Percentiles rank a stretch among this genome's conserved stretches.
These are phyloP conservation scores for Rhizopus sp. DNA, from an alignment of 371 early-diverging fungal species.

Conservation along the genomic window DNA sequence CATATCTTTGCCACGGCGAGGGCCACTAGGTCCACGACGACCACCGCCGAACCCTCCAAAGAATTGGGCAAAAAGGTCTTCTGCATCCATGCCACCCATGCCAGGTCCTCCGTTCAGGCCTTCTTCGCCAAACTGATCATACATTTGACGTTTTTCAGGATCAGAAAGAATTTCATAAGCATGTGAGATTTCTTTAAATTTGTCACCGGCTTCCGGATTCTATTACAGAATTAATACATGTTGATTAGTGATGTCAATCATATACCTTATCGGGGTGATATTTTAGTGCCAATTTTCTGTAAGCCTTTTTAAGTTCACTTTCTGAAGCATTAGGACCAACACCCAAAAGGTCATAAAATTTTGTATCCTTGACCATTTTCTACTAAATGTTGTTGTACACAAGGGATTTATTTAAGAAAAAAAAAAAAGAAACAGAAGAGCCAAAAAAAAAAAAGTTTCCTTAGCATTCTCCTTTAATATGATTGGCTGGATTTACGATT, in stretches of 20 bases:
- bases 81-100: slow-evolving; percentile 66
- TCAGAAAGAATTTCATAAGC: slow-evolving; percentile 96
- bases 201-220: slow-evolving; percentile 81
- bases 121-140: slow-evolving; percentile 86
- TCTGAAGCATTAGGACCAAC: slow-evolving; percentile 84
- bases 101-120: slow-evolving; percentile 72
- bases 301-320: slow-evolving; percentile 87
- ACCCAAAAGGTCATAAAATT: slow-evolving; percentile 91
- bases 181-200: slow-evolving; percentile 92
- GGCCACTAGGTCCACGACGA: slow-evolving; percentile 56
- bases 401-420: slow-evolving; percentile 6
- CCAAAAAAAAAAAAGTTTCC: too few relatives aligned
- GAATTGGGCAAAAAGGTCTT: slow-evolving; percentile 35
- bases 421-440: background rate
- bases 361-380: slow-evolving; percentile 80
- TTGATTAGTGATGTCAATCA: background rate
- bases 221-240: slow-evolving; percentile 19
- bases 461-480: too few relatives aligned
- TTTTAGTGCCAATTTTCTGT: slow-evolving; percentile 87
- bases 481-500: too few relatives aligned
- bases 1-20: slow-evolving; percentile 78
- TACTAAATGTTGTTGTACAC: background rate
- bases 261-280: slow-evolving; percentile 95
- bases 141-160: slow-evolving; percentile 68
- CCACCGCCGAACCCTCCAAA: slow-evolving; percentile 79